Evolutionary conservation across 2,329 filamentous ascomycete species (phyloP).

Genomic region (Verticillium isaacii): DNA sequence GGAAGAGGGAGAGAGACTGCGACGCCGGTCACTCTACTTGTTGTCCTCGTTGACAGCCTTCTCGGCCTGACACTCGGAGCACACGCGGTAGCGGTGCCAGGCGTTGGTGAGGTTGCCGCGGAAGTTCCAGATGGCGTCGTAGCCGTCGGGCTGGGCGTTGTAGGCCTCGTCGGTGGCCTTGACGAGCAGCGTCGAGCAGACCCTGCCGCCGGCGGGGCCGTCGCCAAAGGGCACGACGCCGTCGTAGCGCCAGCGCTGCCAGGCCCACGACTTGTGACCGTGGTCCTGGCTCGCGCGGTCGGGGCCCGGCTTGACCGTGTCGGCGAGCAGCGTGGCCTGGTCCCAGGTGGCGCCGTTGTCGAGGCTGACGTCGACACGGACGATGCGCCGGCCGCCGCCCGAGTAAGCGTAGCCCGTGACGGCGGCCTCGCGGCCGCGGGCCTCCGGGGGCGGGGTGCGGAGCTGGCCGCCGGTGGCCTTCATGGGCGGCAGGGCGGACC

Average conservation of each 20-base stretch:
- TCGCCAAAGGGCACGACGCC: constrained; percentile 34
- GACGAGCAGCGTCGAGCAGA: constrained; percentile 51
- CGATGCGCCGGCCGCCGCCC: constrained; percentile 60
- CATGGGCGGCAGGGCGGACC: constrained; percentile 12
- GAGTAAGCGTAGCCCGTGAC: constrained; percentile 64
- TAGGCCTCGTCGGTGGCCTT: constrained; percentile 64
- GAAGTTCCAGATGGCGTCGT: constrained; percentile 57
- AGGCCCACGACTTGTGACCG: constrained; percentile 54
- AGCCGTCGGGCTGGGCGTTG: constrained; percentile 60
- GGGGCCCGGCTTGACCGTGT: constrained; percentile 27
- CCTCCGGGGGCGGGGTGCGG: neutral
- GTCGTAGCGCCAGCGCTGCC: constrained; percentile 58
- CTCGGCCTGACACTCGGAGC: constrained; percentile 19
- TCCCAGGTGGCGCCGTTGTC: constrained; percentile 62
- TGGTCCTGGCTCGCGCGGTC: constrained; percentile 28
- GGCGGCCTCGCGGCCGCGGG: constrained; percentile 20
- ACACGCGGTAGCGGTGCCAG: constrained; percentile 54
- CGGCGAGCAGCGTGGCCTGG: constrained; percentile 54
- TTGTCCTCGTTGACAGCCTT: neutral
- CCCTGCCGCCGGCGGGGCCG: constrained; percentile 17
- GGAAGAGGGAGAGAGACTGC: neutral
- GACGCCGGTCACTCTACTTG: neutral
- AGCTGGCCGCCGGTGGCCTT: neutral
- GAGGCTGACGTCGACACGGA: constrained; percentile 62
- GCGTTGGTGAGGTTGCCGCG: constrained; percentile 63